phyloP scores from a whole-genome alignment of 2,329 filamentous ascomycete species.

The Phaeosphaeria sp. region DNA sequence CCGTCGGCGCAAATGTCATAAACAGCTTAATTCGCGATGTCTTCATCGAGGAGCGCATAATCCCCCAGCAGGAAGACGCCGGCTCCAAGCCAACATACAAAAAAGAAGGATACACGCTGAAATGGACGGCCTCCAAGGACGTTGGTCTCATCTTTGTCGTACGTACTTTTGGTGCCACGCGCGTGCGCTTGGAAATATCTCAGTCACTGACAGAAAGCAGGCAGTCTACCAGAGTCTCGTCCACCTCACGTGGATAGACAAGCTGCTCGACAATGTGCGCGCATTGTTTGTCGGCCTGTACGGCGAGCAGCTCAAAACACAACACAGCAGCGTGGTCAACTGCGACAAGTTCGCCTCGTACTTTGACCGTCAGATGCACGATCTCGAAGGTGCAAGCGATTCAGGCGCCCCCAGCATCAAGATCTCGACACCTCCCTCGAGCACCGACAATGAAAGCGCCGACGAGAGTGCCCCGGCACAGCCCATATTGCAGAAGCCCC shows the following conservation, averaged over 20 bases:
- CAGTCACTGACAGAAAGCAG: conserved; percentile 53
- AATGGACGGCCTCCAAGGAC: conserved; percentile 93
- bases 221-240: conserved; percentile 96
- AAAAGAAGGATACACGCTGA: conserved; percentile 91
- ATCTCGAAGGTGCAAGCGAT: conserved; percentile 70
- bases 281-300: conserved; percentile 92
- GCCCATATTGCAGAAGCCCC: conserved; percentile 57
- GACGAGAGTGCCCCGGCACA: conserved; percentile 60
- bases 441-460: conserved; percentile 56
- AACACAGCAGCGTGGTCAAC: conserved; percentile 77
- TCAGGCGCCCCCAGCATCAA: conserved; percentile 49
- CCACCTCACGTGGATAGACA: conserved; percentile 95
- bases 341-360: conserved; percentile 84
- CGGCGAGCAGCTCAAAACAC: conserved; percentile 81
- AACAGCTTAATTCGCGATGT: conserved; percentile 96
- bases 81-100: conserved; percentile 76
- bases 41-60: conserved; percentile 92
- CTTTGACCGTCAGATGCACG: conserved; percentile 89
- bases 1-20: conserved; percentile 81
- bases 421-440: conserved; percentile 55
- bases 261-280: conserved; percentile 92
- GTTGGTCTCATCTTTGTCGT: conserved; percentile 95
- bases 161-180: conserved; percentile 37
- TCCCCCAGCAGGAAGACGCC: conserved; percentile 66
- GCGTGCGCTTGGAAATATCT: neutral